phyloP scores from a whole-genome alignment of 352 stramenopile genomes.

The Pythium plurisporium region DNA sequence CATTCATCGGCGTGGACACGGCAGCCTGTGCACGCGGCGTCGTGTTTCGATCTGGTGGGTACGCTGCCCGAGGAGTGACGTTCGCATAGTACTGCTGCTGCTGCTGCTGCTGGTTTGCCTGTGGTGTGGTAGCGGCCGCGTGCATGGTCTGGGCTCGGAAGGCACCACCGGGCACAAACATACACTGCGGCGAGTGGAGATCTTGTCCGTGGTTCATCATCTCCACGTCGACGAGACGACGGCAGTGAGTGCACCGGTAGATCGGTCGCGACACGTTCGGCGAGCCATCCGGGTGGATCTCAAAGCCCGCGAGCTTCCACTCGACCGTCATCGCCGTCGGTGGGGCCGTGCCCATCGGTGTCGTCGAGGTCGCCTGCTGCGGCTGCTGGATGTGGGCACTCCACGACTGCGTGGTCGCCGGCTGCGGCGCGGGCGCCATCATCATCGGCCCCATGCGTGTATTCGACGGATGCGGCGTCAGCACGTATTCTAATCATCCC shows the following conservation, averaged over 20 bases:
- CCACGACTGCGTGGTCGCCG: constrained; percentile 28
- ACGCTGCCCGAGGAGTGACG: constrained; percentile 17
- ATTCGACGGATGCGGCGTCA: constrained; percentile 18
- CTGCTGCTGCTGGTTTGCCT: constrained; percentile 26
- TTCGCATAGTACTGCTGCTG: constrained; percentile 31
- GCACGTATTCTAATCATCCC: constrained; percentile 25
- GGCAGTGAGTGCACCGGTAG: constrained; percentile 71
- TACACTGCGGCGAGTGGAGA: constrained; percentile 56
- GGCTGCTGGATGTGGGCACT: constrained; percentile 45
- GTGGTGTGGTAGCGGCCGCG: constrained; percentile 4
- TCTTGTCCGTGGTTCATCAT: constrained; percentile 54
- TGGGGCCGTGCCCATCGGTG: constrained; percentile 15
- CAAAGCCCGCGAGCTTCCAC: constrained; percentile 76
- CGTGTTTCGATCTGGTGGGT: constrained; percentile 13
- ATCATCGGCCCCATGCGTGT: constrained; percentile 22
- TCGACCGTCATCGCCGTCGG: constrained; percentile 34
- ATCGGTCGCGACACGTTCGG: constrained; percentile 65
- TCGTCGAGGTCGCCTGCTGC: constrained; percentile 20
- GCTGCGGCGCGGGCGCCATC: constrained; percentile 27
- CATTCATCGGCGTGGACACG: constrained; percentile 11
- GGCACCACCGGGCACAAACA: constrained; percentile 26
- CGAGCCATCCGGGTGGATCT: constrained; percentile 68
- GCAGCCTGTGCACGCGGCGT: constrained; percentile 6
- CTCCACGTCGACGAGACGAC: constrained; percentile 63
- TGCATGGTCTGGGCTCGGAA: constrained; percentile 10